Evolutionary conservation across 352 stramenopile genomes (phyloP).

Genomic region (Globisporangium iwayamae): DNA sequence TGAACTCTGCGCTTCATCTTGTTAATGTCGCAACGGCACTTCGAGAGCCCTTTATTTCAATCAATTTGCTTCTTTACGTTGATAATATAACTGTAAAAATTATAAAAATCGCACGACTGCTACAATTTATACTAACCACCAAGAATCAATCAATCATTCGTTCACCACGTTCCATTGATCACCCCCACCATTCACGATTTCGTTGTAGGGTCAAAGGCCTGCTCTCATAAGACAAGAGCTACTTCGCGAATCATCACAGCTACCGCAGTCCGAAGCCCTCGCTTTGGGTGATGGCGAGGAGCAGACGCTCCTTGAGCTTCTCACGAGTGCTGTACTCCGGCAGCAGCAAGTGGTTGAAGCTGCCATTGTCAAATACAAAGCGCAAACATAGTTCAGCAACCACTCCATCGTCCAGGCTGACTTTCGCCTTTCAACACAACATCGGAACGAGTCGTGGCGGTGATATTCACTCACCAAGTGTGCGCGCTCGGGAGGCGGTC

Average conservation of each 20-base stretch:
- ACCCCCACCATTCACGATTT: no score
- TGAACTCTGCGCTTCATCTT: not conserved
- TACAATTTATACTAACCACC: no score
- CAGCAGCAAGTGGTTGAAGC: conserved; percentile 87
- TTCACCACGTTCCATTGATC: no score
- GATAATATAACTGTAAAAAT: not conserved
- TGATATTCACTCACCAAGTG: conserved; percentile 54
- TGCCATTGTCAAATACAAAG: conserved; percentile 10
- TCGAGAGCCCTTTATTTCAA: not conserved
- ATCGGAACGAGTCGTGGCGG: no score
- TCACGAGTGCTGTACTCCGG: conserved; percentile 73
- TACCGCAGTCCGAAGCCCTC: conserved; percentile 84
- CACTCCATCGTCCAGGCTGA: not conserved
- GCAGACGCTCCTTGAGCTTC: conserved; percentile 77
- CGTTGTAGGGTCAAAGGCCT: no score
- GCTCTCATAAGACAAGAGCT: no score
- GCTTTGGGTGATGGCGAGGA: conserved; percentile 77
- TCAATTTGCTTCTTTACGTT: not conserved
- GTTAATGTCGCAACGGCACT: conserved; percentile 10
- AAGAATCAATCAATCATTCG: no score
- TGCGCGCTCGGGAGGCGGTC: conserved; percentile 81
- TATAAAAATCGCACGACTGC: not conserved
- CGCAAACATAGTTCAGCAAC: conserved; percentile 10
- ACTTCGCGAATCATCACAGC: not conserved
- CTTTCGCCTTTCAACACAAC: not conserved